phyloP scores from a whole-genome alignment of 208 protist species.

The Leishmania aethiopica region DNA sequence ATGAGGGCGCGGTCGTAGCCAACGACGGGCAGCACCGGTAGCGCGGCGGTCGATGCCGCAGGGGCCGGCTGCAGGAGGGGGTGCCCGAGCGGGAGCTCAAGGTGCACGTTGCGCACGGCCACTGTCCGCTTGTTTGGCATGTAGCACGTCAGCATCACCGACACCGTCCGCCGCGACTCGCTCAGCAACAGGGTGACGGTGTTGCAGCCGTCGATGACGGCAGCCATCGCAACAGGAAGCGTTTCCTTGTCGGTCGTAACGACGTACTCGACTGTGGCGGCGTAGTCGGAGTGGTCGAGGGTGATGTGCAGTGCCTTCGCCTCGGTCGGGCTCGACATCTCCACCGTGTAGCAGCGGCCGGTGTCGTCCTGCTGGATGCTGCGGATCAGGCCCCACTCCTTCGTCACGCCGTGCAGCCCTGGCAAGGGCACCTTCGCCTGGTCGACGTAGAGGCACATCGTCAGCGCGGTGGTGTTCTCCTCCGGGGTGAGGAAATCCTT shows the following conservation, averaged over 20 bases:
- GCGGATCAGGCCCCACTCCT: slow-evolving; percentile 17
- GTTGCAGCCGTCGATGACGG: slow-evolving; percentile 18
- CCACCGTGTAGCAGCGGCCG: slow-evolving; percentile 26
- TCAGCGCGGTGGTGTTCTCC: slow-evolving; percentile 32
- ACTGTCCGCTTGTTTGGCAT: slow-evolving; percentile 15
- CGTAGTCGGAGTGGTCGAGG: slow-evolving; percentile 28
- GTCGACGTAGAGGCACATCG: slow-evolving; percentile 60
- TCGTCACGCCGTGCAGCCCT: slow-evolving; percentile 17
- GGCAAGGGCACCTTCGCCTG: slow-evolving; percentile 31
- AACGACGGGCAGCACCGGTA: slow-evolving; percentile 32
- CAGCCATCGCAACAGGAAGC: slow-evolving; percentile 17
- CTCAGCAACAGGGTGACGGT: slow-evolving; percentile 20
- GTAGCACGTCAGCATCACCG: slow-evolving; percentile 17
- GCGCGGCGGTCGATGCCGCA: not conserved
- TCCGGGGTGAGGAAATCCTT: slow-evolving; percentile 29
- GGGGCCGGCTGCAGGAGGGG: slow-evolving; percentile 9
- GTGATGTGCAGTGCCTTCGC: slow-evolving; percentile 21
- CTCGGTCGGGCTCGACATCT: slow-evolving; percentile 20
- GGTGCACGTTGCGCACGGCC: slow-evolving; percentile 33
- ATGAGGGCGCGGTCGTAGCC: slow-evolving; percentile 51
- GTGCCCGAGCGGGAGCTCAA: slow-evolving; percentile 27
- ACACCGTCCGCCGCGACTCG: slow-evolving; percentile 21
- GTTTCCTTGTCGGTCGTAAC: slow-evolving; percentile 22
- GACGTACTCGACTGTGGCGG: slow-evolving; percentile 26
- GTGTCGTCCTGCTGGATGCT: slow-evolving; percentile 16